Conservation (phyloP, 495 filamentous ascomycete genomes). For the Neurospora sp. region DNA sequence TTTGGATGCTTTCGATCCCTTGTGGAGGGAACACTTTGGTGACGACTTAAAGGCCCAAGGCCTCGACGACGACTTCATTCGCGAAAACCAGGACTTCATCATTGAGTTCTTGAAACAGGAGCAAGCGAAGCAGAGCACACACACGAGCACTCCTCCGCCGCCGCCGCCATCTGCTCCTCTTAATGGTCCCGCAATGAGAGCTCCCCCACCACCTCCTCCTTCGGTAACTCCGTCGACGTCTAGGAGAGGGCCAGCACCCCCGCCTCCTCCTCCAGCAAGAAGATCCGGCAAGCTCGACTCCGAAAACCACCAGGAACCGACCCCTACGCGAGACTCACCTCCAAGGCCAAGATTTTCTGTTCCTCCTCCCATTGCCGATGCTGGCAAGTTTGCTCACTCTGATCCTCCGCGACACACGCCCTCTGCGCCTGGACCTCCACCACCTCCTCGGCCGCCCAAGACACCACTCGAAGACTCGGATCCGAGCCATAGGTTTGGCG, state of each 20-base stretch:
- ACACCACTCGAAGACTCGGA: slow-evolving; percentile 59
- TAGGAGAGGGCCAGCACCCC: slow-evolving; percentile 64
- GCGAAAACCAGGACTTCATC: slow-evolving; percentile 90
- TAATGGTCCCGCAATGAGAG: slow-evolving; percentile 22
- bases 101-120: slow-evolving; percentile 79
- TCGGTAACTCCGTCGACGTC: slow-evolving; percentile 40
- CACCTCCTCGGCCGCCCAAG: slow-evolving; percentile 82
- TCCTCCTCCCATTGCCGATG: slow-evolving; percentile 76
- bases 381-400: slow-evolving; percentile 60
- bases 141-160: slow-evolving; percentile 44
- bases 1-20: slow-evolving; percentile 73
- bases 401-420: slow-evolving; percentile 50
- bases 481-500: slow-evolving; percentile 49
- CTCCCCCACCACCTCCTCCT: slow-evolving; percentile 51
- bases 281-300: slow-evolving; percentile 41
- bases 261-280: slow-evolving; percentile 69
- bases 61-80: slow-evolving; percentile 85
- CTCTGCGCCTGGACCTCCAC: slow-evolving; percentile 62
- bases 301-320: slow-evolving; percentile 37
- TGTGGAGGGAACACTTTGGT: slow-evolving; percentile 72
- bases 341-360: slow-evolving; percentile 62
- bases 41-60: slow-evolving; percentile 75
- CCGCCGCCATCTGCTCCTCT: slow-evolving; percentile 38
- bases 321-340: slow-evolving; percentile 48
- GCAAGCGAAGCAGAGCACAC: slow-evolving; percentile 45